These are phyloP conservation scores for Podospora appendiculata DNA, from an alignment of 495 filamentous ascomycete species.

Conservation along the genomic window DNA sequence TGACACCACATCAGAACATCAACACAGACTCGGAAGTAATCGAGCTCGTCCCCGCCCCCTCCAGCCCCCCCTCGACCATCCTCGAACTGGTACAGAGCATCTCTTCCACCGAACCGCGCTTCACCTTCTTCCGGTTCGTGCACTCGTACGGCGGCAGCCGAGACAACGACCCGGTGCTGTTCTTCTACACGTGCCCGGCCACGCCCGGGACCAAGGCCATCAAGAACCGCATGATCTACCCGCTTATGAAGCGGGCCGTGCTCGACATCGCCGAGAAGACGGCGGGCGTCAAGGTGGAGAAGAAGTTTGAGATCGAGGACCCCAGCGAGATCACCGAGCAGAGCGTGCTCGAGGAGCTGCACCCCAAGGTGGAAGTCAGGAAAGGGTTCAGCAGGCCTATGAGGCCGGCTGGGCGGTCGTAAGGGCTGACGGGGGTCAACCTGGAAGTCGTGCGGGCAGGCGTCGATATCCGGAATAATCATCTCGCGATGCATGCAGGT, in stretches of 20 bases:
- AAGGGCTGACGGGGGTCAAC: no score
- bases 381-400: slow-evolving; percentile 82
- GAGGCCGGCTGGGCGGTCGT: slow-evolving; percentile 6
- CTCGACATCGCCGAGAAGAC: slow-evolving; percentile 58
- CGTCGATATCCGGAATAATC: no score
- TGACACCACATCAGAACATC: slow-evolving; percentile 46
- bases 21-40: slow-evolving; percentile 74
- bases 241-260: slow-evolving; percentile 68
- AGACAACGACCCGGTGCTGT: slow-evolving; percentile 59
- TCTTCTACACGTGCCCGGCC: slow-evolving; percentile 89
- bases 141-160: slow-evolving; percentile 43
- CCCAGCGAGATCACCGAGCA: slow-evolving; percentile 74
- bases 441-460: no score
- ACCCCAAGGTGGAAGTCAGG: slow-evolving; percentile 60
- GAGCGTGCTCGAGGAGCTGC: slow-evolving; percentile 65
- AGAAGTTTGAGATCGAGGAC: slow-evolving; percentile 56
- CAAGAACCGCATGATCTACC: slow-evolving; percentile 93
- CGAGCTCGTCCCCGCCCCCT: slow-evolving; percentile 56
- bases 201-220: slow-evolving; percentile 58
- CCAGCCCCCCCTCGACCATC: slow-evolving; percentile 36
- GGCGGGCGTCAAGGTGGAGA: slow-evolving; percentile 63
- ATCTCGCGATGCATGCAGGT: no score
- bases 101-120: slow-evolving; percentile 74
- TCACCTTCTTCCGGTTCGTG: slow-evolving; percentile 77
- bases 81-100: slow-evolving; percentile 54